Conservation (phyloP, 805 yeast species). For the Kluyveromyces siamensis region DNA sequence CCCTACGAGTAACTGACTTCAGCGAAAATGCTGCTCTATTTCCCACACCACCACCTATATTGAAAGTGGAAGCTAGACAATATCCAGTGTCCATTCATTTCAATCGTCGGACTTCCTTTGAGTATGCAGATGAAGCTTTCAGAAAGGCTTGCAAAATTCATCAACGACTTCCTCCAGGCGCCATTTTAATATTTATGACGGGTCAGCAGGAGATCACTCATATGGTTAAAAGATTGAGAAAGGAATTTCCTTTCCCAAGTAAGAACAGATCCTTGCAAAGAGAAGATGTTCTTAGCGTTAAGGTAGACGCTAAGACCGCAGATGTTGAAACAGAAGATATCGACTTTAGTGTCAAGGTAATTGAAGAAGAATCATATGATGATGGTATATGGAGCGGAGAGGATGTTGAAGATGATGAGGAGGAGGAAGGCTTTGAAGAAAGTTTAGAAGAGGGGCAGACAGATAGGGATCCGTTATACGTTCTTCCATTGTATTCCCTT, state of each 20-base stretch:
- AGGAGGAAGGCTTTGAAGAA: conserved; percentile 61
- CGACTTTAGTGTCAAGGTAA: conserved; percentile 50
- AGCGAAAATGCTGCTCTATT: conserved; percentile 72
- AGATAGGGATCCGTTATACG: conserved; percentile 72
- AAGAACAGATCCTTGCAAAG: conserved; percentile 7
- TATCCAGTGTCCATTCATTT: conserved; percentile 90
- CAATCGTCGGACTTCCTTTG: conserved; percentile 64
- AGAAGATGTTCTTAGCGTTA: conserved; percentile 34
- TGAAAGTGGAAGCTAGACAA: conserved; percentile 88
- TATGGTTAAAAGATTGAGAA: conserved; percentile 59
- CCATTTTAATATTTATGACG: conserved; percentile 82
- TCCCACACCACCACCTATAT: conserved; percentile 68
- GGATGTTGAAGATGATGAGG: conserved; percentile 31
- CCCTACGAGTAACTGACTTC: conserved; percentile 87
- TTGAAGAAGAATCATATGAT: conserved; percentile 27
- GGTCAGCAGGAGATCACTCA: conserved; percentile 88
- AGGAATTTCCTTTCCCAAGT: conserved; percentile 51
- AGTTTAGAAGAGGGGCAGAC: conserved; percentile 60
- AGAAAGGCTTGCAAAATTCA: conserved; percentile 83
- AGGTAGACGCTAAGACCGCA: conserved; percentile 48
- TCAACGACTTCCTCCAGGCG: conserved; percentile 81
- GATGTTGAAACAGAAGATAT: conserved; percentile 83
- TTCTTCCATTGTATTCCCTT: conserved; percentile 84
- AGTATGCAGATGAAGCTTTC: conserved; percentile 82
- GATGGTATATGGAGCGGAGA: conserved; percentile 28